These are phyloP conservation scores for Abrus pulchellus DNA, from an alignment of 306 rosid species.

Conservation along the genomic window DNA sequence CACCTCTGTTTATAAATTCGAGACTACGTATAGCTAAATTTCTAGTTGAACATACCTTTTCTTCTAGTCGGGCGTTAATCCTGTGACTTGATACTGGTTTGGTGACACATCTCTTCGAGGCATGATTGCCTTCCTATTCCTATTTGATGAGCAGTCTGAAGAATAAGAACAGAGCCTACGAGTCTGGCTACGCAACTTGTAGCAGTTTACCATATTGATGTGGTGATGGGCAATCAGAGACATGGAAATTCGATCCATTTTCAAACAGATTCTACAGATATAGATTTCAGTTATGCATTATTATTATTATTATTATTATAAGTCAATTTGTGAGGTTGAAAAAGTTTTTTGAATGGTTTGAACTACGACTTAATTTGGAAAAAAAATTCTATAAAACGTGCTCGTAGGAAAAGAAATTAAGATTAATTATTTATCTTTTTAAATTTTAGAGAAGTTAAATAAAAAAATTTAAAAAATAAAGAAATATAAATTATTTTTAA, in stretches of 20 bases:
- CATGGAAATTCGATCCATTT: not conserved
- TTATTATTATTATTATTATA: too few species aligned
- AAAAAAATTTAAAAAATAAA: too few species aligned
- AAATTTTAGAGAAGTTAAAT: too few species aligned
- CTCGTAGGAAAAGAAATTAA: too few species aligned
- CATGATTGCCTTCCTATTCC: not conserved
- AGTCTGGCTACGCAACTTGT: not conserved
- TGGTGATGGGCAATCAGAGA: not conserved
- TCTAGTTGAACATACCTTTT: not conserved
- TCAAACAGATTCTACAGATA: not conserved
- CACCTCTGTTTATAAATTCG: too few species aligned
- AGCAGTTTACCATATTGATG: not conserved
- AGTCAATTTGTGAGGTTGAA: too few species aligned
- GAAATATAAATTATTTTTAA: too few species aligned
- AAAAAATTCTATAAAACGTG: too few species aligned
- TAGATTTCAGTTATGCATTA: not conserved
- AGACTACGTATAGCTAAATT: not conserved
- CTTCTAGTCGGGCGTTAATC: not conserved
- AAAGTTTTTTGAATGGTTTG: too few species aligned
- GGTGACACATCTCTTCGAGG: not conserved
- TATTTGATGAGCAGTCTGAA: not conserved
- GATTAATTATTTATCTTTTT: too few species aligned
- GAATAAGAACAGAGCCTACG: not conserved
- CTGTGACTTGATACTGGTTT: not conserved
- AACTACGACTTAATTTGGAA: too few species aligned